Evolutionary conservation across 108 stramenopile genomes (phyloP), one percentile per base, ranked within the genome.

Genomic region (Skeletonema costatum): DNA sequence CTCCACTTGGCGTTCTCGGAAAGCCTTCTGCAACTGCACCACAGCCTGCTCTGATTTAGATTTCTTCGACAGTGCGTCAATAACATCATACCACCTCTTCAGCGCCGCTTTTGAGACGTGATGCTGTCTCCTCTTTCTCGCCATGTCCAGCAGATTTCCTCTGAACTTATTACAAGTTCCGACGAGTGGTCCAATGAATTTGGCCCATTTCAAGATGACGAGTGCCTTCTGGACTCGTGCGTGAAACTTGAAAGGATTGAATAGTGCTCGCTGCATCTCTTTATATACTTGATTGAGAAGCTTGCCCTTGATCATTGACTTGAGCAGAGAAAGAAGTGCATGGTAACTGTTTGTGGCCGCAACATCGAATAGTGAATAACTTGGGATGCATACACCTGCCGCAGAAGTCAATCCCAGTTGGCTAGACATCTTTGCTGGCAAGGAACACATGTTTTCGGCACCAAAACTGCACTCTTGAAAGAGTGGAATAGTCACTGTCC

Each of bases 181-280:
- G 33, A 92, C 62, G 8, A 94, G 72, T 1, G 93, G 93, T 13
- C 78, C 84, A 2, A 87, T 35, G 68, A 90, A 94, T 66, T 90
- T 92, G 16, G 76, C 56, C 86, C 87, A 92, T 29, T 90, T 87
- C 2, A 92, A 31, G 53, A 76, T 17, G 19, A 13, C 64, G 3
- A 80, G 62, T 9, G 75, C 32, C 25, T 65, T 75, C 35, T 59
- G 53, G 0, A 84, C 0, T 17, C 75, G 35, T 8, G 63, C 74
- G 33, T 71, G 83, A 41, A 84, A 71, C 30, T 69, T 53, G 32
- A 84, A 76, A 25, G 83, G 83, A 14, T 70, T 75, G n/a, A 36
- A 66, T 30, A 84, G 25, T 6, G 78, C 83, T 4, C 59, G 66
- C 10, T 63, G 51, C 25, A 75, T 46, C 53, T 82, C 82, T 35